A percentile compares a stretch with the other conserved stretches of the same genome.
These are phyloP conservation scores for Blastomyces gilchristii DNA, from an alignment of 2,329 filamentous ascomycete species.

Conservation along the genomic window DNA sequence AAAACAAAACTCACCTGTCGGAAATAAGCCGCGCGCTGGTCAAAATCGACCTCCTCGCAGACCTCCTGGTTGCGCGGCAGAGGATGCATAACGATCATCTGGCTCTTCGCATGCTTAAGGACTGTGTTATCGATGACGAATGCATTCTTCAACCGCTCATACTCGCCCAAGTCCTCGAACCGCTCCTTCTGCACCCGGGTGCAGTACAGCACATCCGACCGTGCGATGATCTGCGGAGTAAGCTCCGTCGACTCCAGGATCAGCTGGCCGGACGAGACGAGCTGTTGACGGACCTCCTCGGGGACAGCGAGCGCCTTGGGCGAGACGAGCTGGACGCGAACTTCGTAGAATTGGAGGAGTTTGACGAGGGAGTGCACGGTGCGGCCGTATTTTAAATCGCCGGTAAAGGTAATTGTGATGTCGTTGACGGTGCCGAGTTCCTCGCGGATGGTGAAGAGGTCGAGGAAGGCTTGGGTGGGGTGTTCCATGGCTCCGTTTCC, in stretches of 20 bases:
- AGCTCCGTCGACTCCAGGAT: constrained; percentile 64
- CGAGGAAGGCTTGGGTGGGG: constrained; percentile 92
- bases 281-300: constrained; percentile 58
- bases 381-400: constrained; percentile 85
- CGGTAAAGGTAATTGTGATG: constrained; percentile 89
- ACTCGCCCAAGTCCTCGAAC: constrained; percentile 69
- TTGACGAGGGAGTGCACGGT: constrained; percentile 93
- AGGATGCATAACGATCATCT: constrained; percentile 92
- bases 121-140: constrained; percentile 86
- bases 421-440: constrained; percentile 93
- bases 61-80: constrained; percentile 90
- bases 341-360: constrained; percentile 89
- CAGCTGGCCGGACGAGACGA: constrained; percentile 66
- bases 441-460: constrained; percentile 96
- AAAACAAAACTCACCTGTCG: constrained; percentile 69
- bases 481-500: constrained; percentile 95
- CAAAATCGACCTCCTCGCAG: constrained; percentile 91
- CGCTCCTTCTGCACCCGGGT: constrained; percentile 95
- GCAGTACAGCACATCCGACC: constrained; percentile 90
- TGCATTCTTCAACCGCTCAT: constrained; percentile 76
- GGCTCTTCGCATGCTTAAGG: constrained; percentile 79
- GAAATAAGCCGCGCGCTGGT: constrained; percentile 94
- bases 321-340: constrained; percentile 82
- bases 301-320: constrained; percentile 72
- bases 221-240: constrained; percentile 75